A percentile compares a stretch with the other conserved stretches of the same genome.
Evolutionary conservation across 129 eudicot species (phyloP).

Genomic region (Tanacetum coccineum): DNA sequence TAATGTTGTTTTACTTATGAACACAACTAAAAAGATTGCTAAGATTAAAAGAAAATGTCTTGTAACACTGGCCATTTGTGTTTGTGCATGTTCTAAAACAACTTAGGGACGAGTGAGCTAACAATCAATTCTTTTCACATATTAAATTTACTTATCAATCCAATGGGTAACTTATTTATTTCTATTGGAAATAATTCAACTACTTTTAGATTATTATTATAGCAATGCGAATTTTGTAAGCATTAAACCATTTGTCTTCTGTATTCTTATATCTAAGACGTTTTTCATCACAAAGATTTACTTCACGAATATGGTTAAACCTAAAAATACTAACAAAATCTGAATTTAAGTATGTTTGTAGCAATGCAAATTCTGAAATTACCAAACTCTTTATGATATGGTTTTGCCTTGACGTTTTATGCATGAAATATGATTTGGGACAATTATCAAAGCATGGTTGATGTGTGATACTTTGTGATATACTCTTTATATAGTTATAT

Average conservation of each 20-base stretch:
- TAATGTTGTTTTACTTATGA: conserved; percentile 8
- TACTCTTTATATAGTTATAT: too few relatives aligned
- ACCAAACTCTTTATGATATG: neutral
- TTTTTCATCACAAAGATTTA: neutral
- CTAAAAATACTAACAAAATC: neutral
- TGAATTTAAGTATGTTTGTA: too few relatives aligned
- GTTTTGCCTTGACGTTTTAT: too few relatives aligned
- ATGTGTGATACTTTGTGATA: too few relatives aligned
- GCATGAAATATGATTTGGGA: too few relatives aligned
- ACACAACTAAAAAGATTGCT: conserved; percentile 24
- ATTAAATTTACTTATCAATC: conserved; percentile 10
- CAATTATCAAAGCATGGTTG: too few relatives aligned
- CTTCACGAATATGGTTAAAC: neutral
- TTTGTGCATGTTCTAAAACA: conserved; percentile 22
- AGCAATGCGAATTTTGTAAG: conserved; percentile 12
- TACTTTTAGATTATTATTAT: neutral
- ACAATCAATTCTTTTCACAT: conserved; percentile 12
- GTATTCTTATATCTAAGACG: neutral
- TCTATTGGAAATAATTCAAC: conserved; percentile 11
- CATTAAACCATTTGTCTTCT: neutral
- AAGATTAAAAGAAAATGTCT: conserved; percentile 17
- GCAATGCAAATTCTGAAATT: neutral
- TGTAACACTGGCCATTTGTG: conserved; percentile 22
- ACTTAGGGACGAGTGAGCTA: conserved; percentile 12
- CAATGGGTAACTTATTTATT: conserved; percentile 17